phyloP scores from a whole-genome alignment of 257 asterid species.

The Lycium barbarum region DNA sequence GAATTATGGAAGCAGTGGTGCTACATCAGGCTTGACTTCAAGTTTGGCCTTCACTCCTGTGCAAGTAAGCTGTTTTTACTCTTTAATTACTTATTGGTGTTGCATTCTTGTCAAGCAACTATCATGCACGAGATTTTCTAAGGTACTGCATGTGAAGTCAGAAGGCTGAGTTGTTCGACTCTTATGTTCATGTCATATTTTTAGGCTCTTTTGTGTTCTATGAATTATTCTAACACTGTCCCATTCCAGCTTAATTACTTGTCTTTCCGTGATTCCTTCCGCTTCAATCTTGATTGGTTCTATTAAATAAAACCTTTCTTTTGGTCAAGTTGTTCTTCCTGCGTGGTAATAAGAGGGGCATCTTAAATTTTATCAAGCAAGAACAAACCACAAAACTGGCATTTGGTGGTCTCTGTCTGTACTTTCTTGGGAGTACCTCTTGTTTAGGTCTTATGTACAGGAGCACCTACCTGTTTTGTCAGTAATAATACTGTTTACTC shows the following conservation, averaged over 20 bases:
- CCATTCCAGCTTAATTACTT: neutral
- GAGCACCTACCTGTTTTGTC: neutral
- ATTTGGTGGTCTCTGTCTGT: neutral
- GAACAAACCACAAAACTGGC: neutral
- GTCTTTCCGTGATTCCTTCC: neutral
- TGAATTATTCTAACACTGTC: neutral
- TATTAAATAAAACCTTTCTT: neutral
- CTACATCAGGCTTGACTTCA: conserved; percentile 95
- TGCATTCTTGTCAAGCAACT: neutral
- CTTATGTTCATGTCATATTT: neutral
- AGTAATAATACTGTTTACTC: neutral
- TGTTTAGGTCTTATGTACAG: neutral
- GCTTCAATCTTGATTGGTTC: neutral
- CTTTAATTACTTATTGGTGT: neutral
- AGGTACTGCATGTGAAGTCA: conserved; percentile 15
- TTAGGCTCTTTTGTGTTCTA: neutral
- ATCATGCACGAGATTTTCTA: neutral
- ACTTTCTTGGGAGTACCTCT: neutral
- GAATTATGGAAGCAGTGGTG: conserved; percentile 80
- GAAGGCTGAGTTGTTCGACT: neutral
- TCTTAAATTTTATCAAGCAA: neutral
- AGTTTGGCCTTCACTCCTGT: conserved; percentile 98
- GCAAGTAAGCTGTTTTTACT: conserved; percentile 63
- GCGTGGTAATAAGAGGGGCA: neutral
- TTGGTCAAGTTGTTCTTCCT: neutral